Evolutionary conservation across 1,284 basidiomycete genomes (phyloP), one percentile per base, ranked within the genome.

Genomic region (Heterobasidion irregulare): DNA sequence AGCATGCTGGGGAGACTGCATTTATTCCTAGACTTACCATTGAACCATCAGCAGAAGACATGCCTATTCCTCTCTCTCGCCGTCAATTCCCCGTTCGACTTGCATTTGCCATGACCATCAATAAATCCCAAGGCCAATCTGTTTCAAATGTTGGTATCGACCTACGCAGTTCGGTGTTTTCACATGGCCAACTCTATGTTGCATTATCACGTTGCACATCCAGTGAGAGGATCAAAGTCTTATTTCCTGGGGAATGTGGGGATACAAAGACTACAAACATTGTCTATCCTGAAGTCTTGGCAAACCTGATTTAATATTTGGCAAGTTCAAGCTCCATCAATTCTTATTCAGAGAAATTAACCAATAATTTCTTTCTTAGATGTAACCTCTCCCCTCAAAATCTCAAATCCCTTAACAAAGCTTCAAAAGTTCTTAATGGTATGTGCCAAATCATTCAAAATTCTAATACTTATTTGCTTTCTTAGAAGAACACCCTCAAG

Each of bases 41-140:
- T 1, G 57, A 34, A 9, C 57, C 63, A 33, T 57, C 62, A 13
- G 55, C 54, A 34, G 49, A 41, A 18, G 67, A 58, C 47, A 63
- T 66, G 49, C 57, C 58, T 2, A 70, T 68, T 54, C 50, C 36
- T 6, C 58, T 74, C 8, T 47, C 47, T 10, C 62, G 68, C 6
- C 57, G 56, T 1, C 73, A 76, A 58, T 75, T 75, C 61, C 73
- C 74, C 8, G 59, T 75, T 0, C 59, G 61, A 0, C 64, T 75
- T 1, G 72, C 73, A 5, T 76, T 75, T 65, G 66, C 71, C 10
- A 69, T 76, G 54, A 70, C 66, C 5, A 73, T 77, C 56, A 76
- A 77, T 59, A 76, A 75, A 53, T 36, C 70, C 0, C 75, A 78
- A 61, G 75, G 76, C 0, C 75, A 77, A 56, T 74, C 70, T 0